Evolutionary conservation across 148 eudicot genomes (phyloP), one percentile per base, ranked within the genome.

Genomic region (Vaccinium corymbosum): DNA sequence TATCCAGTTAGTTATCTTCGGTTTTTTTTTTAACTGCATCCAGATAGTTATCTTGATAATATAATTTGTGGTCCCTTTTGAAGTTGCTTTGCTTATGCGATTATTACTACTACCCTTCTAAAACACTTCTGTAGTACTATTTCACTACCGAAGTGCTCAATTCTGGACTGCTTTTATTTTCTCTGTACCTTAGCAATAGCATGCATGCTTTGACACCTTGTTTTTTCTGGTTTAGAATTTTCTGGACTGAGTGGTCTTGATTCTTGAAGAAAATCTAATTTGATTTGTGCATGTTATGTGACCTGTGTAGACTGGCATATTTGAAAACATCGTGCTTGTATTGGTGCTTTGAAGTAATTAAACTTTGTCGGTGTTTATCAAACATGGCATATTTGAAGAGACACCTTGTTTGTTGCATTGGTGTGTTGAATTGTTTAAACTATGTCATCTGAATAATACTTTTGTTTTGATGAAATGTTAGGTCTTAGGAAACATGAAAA

Each of bases 401-500:
- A 66, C 13, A 25, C 4, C 68, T 66, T 70, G 27, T 70, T 70
- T 70, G 74, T 29, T 70, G 32, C 12, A 70, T 29, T 70, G 42
- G 42, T 70, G 74, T 2, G 50, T 76, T 76, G 32, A 20, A 76
- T 32, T 49, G 32, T 48, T 49, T 74, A 74, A 7, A 16, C 51
- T 74, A 19, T n/a, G 32, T 48, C 78, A 42, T 14, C 29, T 78
- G 55, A 82, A 32, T 56, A 57, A 70, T 84, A 53, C 75, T 82
- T 51, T 84, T 61, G 12, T 86, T 48, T 84, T 86, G 59, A 38
- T 82, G 73, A 42, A 73, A 29, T 90, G 85, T 74, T 91, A 94
- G 98, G 87, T 96, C 85, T 84, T 94, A 82, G 99, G 95, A 68
- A 93, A 89, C 89, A 84, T 91, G 94, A 91, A 89, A 87, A 89